Evolutionary conservation across 345 rosid species (phyloP), one percentile per base, ranked within the genome.

Genomic region (Combretum micranthum): DNA sequence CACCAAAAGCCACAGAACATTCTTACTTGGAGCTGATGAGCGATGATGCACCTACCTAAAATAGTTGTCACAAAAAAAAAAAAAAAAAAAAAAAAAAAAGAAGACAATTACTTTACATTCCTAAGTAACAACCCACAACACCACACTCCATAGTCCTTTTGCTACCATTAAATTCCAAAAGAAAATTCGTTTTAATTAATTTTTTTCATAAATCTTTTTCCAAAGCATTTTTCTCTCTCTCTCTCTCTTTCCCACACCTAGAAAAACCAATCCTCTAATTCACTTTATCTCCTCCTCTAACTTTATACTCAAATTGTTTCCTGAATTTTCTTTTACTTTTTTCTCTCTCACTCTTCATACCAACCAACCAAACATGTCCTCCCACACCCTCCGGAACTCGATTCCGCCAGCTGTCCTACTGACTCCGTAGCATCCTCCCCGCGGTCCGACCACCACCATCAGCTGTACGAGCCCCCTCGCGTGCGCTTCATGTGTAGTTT

Each of bases 401-500:
- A 93, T 53, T 75, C 80, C 59, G 64, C 39, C 39, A 32, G 39
- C 10, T 9, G 51, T 51, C 69, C 80, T 60, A 70, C 64, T 2
- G 89, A 86, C 64, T 86, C 91, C 2, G 68, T 83, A 15, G 69
- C 85, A 6, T 88, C 97, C 47, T 77, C 99, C 15, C 97, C 94
- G 16, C 85, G 91, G 17, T 83, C 87, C 47, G 99, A 93, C 39
- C 76, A 70, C 65, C 49, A 48, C 32, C 11, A 63, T 14, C 55
- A 20, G 25, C 6, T 69, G 15, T 56, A 71, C 1, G 82, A 80
- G 32, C 39, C 59, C 26, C 69, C 64, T 0, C 86, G 88, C 23
- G 83, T 86, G 37, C 86, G 94, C 43, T 81, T 93, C 78, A 88
- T 93, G 99, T 93, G 97, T 67, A 88, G 96, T 63, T 93, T 86